Conservation (phyloP, 208 protist species). For the Porcisia hertigi region DNA sequence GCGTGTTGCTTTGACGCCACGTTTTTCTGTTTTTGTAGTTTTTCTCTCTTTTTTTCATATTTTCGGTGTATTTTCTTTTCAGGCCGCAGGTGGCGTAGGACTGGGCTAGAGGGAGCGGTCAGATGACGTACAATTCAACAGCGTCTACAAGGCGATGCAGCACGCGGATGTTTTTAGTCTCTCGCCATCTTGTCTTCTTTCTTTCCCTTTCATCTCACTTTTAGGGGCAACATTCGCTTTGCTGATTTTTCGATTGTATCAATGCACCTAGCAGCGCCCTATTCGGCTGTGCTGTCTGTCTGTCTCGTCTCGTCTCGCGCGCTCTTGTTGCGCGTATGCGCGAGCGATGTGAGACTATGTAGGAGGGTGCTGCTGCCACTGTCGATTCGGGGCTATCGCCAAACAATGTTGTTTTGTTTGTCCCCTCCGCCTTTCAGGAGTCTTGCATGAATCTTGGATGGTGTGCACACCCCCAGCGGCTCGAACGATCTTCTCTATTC, state of each 20-base stretch:
- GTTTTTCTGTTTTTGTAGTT: neutral
- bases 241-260: neutral
- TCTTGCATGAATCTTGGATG: neutral
- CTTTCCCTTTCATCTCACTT: neutral
- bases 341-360: neutral
- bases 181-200: neutral
- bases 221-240: neutral
- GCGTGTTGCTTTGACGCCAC: neutral
- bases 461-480: neutral
- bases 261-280: neutral
- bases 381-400: neutral
- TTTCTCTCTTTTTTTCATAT: slow-evolving; percentile 2
- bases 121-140: neutral
- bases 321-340: neutral
- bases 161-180: neutral
- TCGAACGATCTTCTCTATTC: neutral
- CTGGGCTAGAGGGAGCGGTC: too few species aligned
- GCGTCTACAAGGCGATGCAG: neutral
- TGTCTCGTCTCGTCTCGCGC: neutral
- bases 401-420: too few species aligned
- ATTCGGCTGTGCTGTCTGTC: neutral
- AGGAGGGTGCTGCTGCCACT: neutral
- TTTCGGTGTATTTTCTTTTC: neutral
- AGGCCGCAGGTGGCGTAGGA: neutral
- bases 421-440: too few species aligned